Percentiles rank a stretch among this genome's conserved stretches.
phyloP scores from a whole-genome alignment of 805 yeast species.

The Candida methanosorbosa region DNA sequence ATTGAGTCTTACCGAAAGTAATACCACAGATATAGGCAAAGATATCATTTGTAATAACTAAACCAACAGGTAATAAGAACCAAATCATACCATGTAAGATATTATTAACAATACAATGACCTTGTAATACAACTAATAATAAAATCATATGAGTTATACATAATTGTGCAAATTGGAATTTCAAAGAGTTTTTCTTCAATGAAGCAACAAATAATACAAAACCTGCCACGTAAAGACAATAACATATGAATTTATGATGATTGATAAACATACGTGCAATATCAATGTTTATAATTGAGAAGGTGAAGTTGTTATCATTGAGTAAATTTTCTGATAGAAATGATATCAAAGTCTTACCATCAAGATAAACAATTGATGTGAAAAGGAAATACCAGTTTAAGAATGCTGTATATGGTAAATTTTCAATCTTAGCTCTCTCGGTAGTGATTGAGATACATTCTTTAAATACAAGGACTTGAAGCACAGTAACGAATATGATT shows the following conservation, averaged over 20 bases:
- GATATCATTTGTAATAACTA: conserved; percentile 90
- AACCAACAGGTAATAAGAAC: conserved; percentile 86
- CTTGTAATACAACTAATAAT: conserved; percentile 84
- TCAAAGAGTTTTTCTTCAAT: conserved; percentile 79
- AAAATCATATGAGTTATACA: conserved; percentile 93
- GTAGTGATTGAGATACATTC: conserved; percentile 85
- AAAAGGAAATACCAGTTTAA: conserved; percentile 88
- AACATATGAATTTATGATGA: conserved; percentile 80
- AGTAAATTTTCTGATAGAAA: conserved; percentile 36
- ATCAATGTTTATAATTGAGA: conserved; percentile 15
- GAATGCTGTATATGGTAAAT: conserved; percentile 73
- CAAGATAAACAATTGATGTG: conserved; percentile 82
- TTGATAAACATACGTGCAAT: conserved; percentile 23
- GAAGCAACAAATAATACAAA: conserved; percentile 86
- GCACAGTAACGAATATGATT: conserved; percentile 57
- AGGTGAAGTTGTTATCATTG: conserved; percentile 4
- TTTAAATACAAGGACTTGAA: conserved; percentile 79
- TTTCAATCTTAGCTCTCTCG: conserved; percentile 70
- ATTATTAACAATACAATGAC: conserved; percentile 85
- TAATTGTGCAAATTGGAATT: conserved; percentile 89
- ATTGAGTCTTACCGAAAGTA: conserved; percentile 87
- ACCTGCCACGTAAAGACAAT: conserved; percentile 78
- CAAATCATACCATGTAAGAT: conserved; percentile 87
- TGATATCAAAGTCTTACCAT: conserved; percentile 72
- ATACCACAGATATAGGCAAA: conserved; percentile 97